phyloP scores from a whole-genome alignment of 306 rosid genomes.

The Hippophae tibetana region DNA sequence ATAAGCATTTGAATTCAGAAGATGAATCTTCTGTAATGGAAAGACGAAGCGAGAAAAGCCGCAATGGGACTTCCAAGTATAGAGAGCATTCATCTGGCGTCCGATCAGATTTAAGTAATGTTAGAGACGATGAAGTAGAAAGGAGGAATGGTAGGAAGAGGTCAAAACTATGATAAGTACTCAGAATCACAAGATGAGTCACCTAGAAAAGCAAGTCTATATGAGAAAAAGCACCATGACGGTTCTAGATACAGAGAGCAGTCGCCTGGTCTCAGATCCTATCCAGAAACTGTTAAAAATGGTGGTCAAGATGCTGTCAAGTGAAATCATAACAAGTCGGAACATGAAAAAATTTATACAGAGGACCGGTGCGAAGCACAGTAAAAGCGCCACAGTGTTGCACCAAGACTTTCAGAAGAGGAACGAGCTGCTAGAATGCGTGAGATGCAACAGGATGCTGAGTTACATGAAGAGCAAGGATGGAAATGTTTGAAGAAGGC shows the following conservation, averaged over 20 bases:
- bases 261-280: conserved; percentile 27
- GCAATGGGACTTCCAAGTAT: conserved; percentile 16
- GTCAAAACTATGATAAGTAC: conserved; percentile 2
- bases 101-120: conserved; percentile 20
- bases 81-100: conserved; percentile 30
- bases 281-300: conserved; percentile 21
- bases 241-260: conserved; percentile 30
- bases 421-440: conserved; percentile 72
- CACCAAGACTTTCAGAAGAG: conserved; percentile 72
- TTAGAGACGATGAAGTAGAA: conserved; percentile 7
- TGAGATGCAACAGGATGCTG: conserved; percentile 92
- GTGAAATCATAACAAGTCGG: conserved; percentile 39
- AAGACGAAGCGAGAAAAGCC: conserved; percentile 7
- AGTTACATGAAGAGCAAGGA: conserved; percentile 86
- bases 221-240: conserved; percentile 13
- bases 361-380: conserved; percentile 36
- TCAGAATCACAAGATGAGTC: conserved; percentile 18
- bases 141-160: conserved; percentile 1
- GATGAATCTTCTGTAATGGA: conserved; percentile 9
- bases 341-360: conserved; percentile 26
- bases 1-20: conserved; percentile 18
- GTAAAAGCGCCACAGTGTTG: conserved; percentile 40
- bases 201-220: background rate
- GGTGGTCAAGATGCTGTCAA: conserved; percentile 22
- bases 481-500: conserved; percentile 89